Percentiles rank a stretch among this genome's conserved stretches.
Conservation (phyloP, 2,329 filamentous ascomycete genomes). For the Talaromyces pinophilus region DNA sequence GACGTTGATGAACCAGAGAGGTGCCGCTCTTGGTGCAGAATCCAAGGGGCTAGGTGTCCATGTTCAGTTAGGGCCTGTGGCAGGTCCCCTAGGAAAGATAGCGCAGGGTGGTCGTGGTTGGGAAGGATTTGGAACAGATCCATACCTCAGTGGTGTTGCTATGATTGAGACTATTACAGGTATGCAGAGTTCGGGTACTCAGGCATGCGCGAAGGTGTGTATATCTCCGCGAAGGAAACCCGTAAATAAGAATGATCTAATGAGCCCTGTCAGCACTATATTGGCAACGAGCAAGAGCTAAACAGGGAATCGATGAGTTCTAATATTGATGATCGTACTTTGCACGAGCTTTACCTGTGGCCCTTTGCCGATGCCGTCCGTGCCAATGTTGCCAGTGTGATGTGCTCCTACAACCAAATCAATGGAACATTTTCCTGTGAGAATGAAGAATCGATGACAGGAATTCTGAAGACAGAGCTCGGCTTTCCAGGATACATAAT, state of each 20-base stretch:
- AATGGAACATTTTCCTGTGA: constrained; percentile 17
- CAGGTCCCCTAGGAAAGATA: constrained; percentile 79
- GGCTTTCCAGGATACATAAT: constrained; percentile 54
- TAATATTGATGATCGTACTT: constrained; percentile 63
- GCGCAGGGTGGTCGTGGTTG: constrained; percentile 89
- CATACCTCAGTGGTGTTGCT: constrained; percentile 81
- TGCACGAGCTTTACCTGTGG: constrained; percentile 65
- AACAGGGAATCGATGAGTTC: constrained; percentile 61
- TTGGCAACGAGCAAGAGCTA: constrained; percentile 81
- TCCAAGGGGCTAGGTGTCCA: constrained; percentile 71
- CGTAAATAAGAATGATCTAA: not conserved
- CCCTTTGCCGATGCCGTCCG: constrained; percentile 62
- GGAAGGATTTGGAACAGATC: constrained; percentile 88
- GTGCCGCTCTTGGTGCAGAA: constrained; percentile 73
- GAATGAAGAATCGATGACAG: constrained; percentile 29
- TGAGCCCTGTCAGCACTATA: constrained; percentile 58
- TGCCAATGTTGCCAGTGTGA: constrained; percentile 58
- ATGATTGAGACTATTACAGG: constrained; percentile 77
- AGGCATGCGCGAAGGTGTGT: constrained; percentile 52
- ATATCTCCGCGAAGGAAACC: constrained; percentile 35
- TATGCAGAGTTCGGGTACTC: constrained; percentile 65
- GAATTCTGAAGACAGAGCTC: constrained; percentile 53
- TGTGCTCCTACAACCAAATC: constrained; percentile 49
- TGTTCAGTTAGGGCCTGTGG: constrained; percentile 75
- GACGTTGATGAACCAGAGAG: constrained; percentile 77